Conservation (phyloP, 2,329 filamentous ascomycete species). For the Colletotrichum echinochloae region DNA sequence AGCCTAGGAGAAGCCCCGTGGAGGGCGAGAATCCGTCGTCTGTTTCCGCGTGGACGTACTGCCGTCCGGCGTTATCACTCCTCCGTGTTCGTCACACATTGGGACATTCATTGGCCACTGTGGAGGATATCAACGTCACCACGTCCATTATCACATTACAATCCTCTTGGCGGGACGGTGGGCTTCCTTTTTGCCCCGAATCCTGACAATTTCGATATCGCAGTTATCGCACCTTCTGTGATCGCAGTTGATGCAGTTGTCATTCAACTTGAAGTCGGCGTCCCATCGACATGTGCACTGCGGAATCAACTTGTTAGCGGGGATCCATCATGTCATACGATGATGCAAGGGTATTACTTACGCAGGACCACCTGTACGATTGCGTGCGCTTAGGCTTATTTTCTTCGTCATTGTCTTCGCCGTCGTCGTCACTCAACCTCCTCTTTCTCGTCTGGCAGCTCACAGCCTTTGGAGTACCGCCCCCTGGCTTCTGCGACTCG, state of each 20-base stretch:
- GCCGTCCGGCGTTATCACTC: background rate
- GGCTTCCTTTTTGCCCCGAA: background rate
- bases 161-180: background rate
- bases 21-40: background rate
- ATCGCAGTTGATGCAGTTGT: constrained; percentile 19
- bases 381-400: constrained; percentile 38
- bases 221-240: constrained; percentile 30
- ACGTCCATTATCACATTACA: background rate
- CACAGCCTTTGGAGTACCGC: background rate
- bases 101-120: background rate
- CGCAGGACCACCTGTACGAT: constrained; percentile 48
- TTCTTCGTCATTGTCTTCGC: constrained; percentile 33
- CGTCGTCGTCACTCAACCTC: constrained; percentile 17
- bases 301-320: background rate
- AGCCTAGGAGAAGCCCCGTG: background rate
- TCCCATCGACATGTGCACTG: constrained; percentile 29
- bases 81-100: background rate
- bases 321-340: background rate
- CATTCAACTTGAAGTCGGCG: constrained; percentile 7
- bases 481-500: background rate
- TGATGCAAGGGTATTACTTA: constrained; percentile 42
- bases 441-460: constrained; percentile 24
- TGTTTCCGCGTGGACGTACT: background rate
- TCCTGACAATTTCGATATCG: background rate
- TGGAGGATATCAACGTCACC: background rate